Evolutionary conservation across 75 land plant genomes (phyloP).

Genomic region (Selaginella moellendorffii): DNA sequence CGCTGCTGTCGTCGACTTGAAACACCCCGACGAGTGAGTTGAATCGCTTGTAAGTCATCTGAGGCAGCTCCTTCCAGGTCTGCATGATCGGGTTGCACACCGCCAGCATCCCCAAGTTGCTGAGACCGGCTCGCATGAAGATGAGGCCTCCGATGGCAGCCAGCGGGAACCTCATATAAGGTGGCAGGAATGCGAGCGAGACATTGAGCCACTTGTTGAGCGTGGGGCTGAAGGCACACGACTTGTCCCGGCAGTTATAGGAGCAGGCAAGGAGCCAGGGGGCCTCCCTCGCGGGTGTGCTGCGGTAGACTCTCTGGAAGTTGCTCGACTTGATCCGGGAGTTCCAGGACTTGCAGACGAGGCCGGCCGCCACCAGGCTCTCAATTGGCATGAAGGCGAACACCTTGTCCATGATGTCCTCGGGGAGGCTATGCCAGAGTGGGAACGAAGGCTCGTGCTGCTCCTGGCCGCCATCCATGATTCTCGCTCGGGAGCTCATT

Average conservation of each 20-base stretch:
- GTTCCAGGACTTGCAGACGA: conserved; percentile 37
- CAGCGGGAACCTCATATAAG: conserved; percentile 29
- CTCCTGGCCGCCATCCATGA: not conserved
- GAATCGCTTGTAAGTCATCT: conserved; percentile 20
- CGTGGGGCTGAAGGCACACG: conserved; percentile 34
- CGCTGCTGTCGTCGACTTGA: not conserved
- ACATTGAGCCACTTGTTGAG: conserved; percentile 30
- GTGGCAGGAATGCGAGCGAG: conserved; percentile 30
- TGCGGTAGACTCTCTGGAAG: not conserved
- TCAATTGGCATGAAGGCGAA: conserved; percentile 40
- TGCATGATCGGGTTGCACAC: conserved; percentile 45
- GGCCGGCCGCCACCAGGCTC: conserved; percentile 28
- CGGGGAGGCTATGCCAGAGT: conserved; percentile 50
- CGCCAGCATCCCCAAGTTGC: conserved; percentile 18
- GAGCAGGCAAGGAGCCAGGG: conserved; percentile 43
- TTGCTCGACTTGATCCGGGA: conserved; percentile 16
- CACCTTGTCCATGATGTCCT: conserved; percentile 37
- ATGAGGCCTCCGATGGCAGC: conserved; percentile 29
- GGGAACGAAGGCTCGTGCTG: conserved; percentile 5
- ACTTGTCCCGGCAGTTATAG: conserved; percentile 21
- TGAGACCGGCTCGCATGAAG: conserved; percentile 17
- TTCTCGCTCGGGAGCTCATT: not conserved
- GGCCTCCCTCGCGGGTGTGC: conserved; percentile 11
- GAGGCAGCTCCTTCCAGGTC: conserved; percentile 28
- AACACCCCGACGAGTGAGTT: conserved; percentile 45